phyloP scores from a whole-genome alignment of 2,329 filamentous ascomycete genomes.

The Hawksworthiomyces lignivorus region DNA sequence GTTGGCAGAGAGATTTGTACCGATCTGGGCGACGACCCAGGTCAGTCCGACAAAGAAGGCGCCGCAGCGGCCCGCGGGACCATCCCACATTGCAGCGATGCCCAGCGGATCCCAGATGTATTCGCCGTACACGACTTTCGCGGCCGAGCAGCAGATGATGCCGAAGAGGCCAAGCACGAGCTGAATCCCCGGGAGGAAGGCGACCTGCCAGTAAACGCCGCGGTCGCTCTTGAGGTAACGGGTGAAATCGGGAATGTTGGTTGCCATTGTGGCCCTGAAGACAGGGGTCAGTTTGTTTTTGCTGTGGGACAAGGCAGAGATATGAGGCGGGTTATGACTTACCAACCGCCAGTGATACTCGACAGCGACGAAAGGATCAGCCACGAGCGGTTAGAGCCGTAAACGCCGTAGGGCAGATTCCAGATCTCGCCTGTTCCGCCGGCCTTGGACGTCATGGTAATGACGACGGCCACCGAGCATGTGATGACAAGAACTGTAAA shows the following conservation, averaged over 20 bases:
- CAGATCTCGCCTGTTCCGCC: slow-evolving; percentile 20
- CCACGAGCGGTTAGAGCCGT: slow-evolving; percentile 17
- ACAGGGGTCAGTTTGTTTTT: no score
- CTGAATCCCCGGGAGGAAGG: slow-evolving; percentile 23
- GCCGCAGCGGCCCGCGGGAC: slow-evolving; percentile 31
- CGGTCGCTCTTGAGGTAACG: slow-evolving; percentile 18
- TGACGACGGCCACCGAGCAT: slow-evolving; percentile 5
- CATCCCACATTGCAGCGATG: slow-evolving; percentile 36
- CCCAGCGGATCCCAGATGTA: slow-evolving; percentile 42
- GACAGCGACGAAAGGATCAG: slow-evolving; percentile 19
- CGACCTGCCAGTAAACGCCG: slow-evolving; percentile 20
- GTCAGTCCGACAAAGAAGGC: slow-evolving; percentile 29
- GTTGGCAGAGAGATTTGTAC: slow-evolving; percentile 51
- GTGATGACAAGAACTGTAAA: no score
- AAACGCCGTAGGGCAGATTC: slow-evolving; percentile 17
- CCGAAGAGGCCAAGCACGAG: slow-evolving; percentile 38
- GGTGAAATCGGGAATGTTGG: slow-evolving; percentile 18
- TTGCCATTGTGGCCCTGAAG: slow-evolving; percentile 12
- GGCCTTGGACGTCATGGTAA: slow-evolving; percentile 19
- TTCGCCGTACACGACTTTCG: slow-evolving; percentile 32
- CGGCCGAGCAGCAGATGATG: slow-evolving; percentile 47
- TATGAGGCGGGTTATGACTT: no score
- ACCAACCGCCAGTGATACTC: slow-evolving; percentile 20
- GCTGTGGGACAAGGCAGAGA: no score
- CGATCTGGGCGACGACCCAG: slow-evolving; percentile 49